Evolutionary conservation across 805 yeast genomes (phyloP), one percentile per base, ranked within the genome.

Genomic region (Saccharomycopsis vini): DNA sequence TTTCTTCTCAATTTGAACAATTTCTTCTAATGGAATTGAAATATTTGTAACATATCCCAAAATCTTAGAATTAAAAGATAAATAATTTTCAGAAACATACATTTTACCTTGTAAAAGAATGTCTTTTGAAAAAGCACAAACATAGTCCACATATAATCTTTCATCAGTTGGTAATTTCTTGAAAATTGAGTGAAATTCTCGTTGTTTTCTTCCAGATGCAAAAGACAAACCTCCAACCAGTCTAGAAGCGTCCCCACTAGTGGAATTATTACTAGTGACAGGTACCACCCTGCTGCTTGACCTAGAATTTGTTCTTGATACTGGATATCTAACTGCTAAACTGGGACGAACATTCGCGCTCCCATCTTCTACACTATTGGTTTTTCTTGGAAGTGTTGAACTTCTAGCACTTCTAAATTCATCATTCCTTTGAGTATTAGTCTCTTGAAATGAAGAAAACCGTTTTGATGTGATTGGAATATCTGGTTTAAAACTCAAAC

Each of bases 101-200:
- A 81, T 54, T 49, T 73, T 69, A 15, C 89, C 89, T 50, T 81
- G 89, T 15, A 79, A 67, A 26, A 81, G 60, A 32, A 81, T 77
- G 52, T 81, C 88, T 42, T 72, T 68, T 16, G 79, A 76, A 24
- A 73, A 63, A 0, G 88, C 88, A 62, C 88, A 80, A 16, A 76
- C 69, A 53, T 64, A 75, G 50, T 79, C 86, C 22, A 71, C 77
- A 33, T 80, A 64, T n/a, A 79, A 63, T 24, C 66, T 59, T 52
- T 81, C 89, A 22, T 55, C 58, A 1, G 60, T 44, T 3, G 76
- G 73, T 1, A 80, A 55, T 36, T 71, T 70, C 35, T 74, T 71
- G 58, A 81, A 81, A 13, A 71, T 54, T 39, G 69, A 71, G 54
- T 79, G 86, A 56, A 79, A 79, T 19, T 78, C 79, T 18, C 66